Evolutionary conservation across 306 rosid species (phyloP).

Genomic region (Casuarina equisetifolia): DNA sequence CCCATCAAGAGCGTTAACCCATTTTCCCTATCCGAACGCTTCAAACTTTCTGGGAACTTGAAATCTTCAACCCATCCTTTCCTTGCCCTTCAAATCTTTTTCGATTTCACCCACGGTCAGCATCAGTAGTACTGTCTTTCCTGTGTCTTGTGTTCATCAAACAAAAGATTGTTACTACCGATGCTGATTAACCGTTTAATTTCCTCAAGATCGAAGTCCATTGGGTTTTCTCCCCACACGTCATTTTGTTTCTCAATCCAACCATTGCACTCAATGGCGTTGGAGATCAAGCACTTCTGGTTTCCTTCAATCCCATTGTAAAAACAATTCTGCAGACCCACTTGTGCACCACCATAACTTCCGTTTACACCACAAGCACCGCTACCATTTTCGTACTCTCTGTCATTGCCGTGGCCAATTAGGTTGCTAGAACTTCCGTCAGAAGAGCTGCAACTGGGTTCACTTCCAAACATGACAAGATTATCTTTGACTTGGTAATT

Average conservation of each 20-base stretch:
- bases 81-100: conserved; percentile 33
- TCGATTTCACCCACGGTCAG: conserved; percentile 42
- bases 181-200: conserved; percentile 61
- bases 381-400: conserved; percentile 20
- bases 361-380: conserved; percentile 19
- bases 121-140: conserved; percentile 58
- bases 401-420: conserved; percentile 29
- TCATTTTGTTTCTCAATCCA: conserved; percentile 27
- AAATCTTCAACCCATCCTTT: conserved; percentile 22
- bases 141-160: conserved; percentile 61
- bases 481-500: conserved; percentile 32
- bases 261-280: conserved; percentile 21
- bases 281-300: conserved; percentile 36
- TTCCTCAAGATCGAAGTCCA: conserved; percentile 67
- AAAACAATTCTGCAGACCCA: conserved; percentile 25
- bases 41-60: not conserved
- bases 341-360: conserved; percentile 21
- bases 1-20: conserved; percentile 9
- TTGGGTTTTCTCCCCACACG: conserved; percentile 33
- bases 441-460: conserved; percentile 68
- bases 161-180: conserved; percentile 49
- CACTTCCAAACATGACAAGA: conserved; percentile 46
- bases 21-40: not conserved
- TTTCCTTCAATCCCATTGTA: conserved; percentile 38
- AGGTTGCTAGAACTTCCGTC: conserved; percentile 50